These are phyloP conservation scores for Malus orientalis DNA, from an alignment of 306 rosid genomes.

Conservation along the genomic window DNA sequence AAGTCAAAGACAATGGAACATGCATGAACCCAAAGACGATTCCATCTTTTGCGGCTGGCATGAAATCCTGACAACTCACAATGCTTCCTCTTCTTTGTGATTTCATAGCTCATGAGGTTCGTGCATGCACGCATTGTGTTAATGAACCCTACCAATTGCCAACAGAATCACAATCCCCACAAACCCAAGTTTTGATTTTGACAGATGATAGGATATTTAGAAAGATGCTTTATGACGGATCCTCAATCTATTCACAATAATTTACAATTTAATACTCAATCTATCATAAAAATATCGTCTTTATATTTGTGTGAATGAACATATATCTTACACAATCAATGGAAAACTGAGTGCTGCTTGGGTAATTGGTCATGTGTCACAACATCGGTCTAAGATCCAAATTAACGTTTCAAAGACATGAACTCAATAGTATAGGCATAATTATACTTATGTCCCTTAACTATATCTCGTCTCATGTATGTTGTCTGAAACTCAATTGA, in stretches of 20 bases:
- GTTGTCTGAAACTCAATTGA: no score
- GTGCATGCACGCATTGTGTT: not conserved
- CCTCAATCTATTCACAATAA: no score
- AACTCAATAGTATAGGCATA: no score
- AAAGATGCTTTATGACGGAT: no score
- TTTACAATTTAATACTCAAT: no score
- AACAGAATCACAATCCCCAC: not conserved
- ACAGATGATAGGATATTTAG: no score
- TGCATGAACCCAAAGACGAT: conserved; percentile 22
- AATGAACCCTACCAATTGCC: not conserved
- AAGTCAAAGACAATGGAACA: conserved; percentile 26
- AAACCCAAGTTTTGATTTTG: not conserved
- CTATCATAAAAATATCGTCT: not conserved
- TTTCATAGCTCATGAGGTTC: not conserved
- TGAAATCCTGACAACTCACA: conserved; percentile 7
- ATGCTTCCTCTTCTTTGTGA: not conserved
- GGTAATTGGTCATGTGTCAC: not conserved
- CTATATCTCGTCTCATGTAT: not conserved
- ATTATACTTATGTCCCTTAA: no score
- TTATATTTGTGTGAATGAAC: not conserved
- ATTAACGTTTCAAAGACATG: no score
- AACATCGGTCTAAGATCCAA: no score
- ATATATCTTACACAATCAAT: not conserved
- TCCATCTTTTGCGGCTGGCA: conserved; percentile 31
- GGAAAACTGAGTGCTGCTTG: not conserved